Base-by-base conservation (phyloP, 805 yeast genomes). In the Candida maesae region DNA sequence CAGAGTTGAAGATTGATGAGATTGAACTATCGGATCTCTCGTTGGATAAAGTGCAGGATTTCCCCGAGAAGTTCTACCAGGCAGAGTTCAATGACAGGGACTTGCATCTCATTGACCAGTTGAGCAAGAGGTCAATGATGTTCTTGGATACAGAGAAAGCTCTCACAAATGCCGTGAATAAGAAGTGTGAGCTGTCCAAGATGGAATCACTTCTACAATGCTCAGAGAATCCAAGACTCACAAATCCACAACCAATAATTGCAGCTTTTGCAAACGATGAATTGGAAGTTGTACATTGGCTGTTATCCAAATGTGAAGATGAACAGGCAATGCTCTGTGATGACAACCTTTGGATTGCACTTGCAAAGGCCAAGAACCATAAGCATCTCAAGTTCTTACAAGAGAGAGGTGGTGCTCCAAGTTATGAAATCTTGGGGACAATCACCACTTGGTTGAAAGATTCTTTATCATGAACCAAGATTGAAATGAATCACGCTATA, bases 391-490 rank as follows among this genome's bases (percentile, higher is more conserved):
- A 43, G 8, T 49, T 44, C 14, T 17, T 56, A 11, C 42, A 42
- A 18, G n/a, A 35, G 4, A 49, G 33, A 32, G 61, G 59, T 3
- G 59, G 52, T 7, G 46, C 33, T 3, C 60, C 59, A 13, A 43
- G 49, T 29, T 45, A 45, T 38, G 49, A 43, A n/a, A 36, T 50
- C 10, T 18, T 51, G 33, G 42, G 39, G 10, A 10, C 38, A 21
- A n/a, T 33, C 6, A 35, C 34, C 14, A 35, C 35, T 21, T 32
- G n/a, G 8, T 25, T 20, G 23, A 14, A 32, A 31, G 30, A 26
- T 18, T 11, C 6, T 10, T 23, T 24, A 19, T 34, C n/a, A n/a
- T n/a, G 15, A 17, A 14, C 17, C 12, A 14, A 21, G 14, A 14
- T 30, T 12, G n/a, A 13, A n/a, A 15, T n/a, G 17, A 28, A 9